Evolutionary conservation across 2,329 filamentous ascomycete genomes (phyloP).

Genomic region (Fusarium citri): DNA sequence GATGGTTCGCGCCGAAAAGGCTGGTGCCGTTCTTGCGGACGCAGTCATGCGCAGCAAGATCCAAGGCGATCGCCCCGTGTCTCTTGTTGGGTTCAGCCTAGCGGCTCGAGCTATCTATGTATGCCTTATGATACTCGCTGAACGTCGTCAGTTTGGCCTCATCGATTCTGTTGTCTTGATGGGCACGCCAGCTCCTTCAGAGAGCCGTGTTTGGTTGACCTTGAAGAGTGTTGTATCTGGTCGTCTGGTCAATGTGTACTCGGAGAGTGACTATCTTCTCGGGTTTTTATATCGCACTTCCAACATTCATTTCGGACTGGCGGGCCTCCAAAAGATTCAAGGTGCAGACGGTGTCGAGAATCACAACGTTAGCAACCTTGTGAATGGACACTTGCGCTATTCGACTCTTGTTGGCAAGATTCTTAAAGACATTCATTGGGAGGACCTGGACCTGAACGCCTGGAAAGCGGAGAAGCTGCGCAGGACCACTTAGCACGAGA

Average conservation of each 20-base stretch:
- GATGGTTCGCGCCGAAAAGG: constrained; percentile 81
- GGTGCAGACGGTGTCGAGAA: constrained; percentile 76
- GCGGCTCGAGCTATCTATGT: constrained; percentile 86
- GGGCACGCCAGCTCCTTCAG: constrained; percentile 81
- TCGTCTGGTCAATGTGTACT: constrained; percentile 90
- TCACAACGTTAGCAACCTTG: constrained; percentile 71
- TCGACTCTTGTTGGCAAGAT: constrained; percentile 74
- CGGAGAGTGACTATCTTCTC: constrained; percentile 86
- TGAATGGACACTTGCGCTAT: constrained; percentile 78
- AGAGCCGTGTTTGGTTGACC: constrained; percentile 78
- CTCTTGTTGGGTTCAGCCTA: constrained; percentile 83
- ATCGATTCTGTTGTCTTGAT: constrained; percentile 89
- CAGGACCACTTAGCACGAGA: constrained; percentile 37
- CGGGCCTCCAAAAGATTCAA: constrained; percentile 80
- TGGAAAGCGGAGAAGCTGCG: constrained; percentile 44
- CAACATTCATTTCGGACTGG: constrained; percentile 84
- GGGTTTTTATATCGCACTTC: constrained; percentile 88
- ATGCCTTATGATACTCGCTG: constrained; percentile 82
- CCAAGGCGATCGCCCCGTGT: constrained; percentile 84
- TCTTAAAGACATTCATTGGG: constrained; percentile 74
- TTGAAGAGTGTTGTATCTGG: constrained; percentile 84
- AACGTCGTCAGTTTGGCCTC: constrained; percentile 84
- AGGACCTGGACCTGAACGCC: constrained; percentile 65
- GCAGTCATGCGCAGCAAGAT: constrained; percentile 80
- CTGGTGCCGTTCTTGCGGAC: constrained; percentile 78